Evolutionary conservation across 2,329 filamentous ascomycete genomes (phyloP), one percentile per base, ranked within the genome.

Genomic region (Cercospora canescens): DNA sequence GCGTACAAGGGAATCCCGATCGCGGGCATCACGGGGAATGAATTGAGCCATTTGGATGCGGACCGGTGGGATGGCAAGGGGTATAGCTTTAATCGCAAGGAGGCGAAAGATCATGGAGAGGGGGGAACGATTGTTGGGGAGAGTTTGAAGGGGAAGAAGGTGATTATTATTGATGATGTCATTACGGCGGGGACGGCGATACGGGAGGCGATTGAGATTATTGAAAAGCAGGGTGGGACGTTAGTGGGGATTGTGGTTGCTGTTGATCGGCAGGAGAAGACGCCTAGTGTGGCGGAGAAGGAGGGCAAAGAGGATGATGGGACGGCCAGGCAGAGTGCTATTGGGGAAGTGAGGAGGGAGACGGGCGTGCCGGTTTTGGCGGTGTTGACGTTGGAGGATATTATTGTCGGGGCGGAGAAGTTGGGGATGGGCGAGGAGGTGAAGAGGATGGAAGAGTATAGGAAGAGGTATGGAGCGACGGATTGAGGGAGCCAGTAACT

Each of bases 1-100:
- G 94, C 95, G 9, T 99, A 98, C 85, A 99, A 98, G 83, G 95
- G 95, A 52, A 97, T 98, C 70, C 93, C 94, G 1, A 87, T 98
- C n/a, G 91, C 91, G 52, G 89, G 91, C 16, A 86, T 91, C 2
- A 90, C 93, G 16, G 86, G 90, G 39, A 87, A 91, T 76, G 91
- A 93, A 78, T 87, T 98, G 12, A 87, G 88, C 61, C 86, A 89
- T 74, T 81, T 93, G 11, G 88, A 92, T 69, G 82, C 86, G 18
- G 80, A 82, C 59, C 87, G 84, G 68, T 95, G 91, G 80, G 87
- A 87, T 63, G 81, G 85, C 50, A 84, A 91, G 64, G 92, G 89
- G 76, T 98, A 97, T 82, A 90, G 89, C 35, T 98, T 96, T 82
- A 96, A 98, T 81, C 88, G 95, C 76, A 98, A 98, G 82, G 95